Conservation (phyloP, 2,329 filamentous ascomycete species). For the Penicillium sp. region DNA sequence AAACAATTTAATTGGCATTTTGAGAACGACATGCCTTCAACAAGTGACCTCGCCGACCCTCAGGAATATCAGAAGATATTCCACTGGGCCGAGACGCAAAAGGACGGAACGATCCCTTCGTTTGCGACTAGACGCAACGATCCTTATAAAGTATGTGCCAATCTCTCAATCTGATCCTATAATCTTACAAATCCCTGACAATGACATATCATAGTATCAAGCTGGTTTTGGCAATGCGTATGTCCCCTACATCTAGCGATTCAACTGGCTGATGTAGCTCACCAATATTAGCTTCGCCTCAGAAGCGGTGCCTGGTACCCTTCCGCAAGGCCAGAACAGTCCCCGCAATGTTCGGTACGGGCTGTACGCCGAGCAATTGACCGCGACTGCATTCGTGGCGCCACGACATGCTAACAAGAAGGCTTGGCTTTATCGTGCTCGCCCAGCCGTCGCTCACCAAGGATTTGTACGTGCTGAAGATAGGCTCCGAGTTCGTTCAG, state of each 20-base stretch:
- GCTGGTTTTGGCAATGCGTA: slow-evolving; percentile 55
- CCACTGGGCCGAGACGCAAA: slow-evolving; percentile 61
- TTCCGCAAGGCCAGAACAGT: slow-evolving; percentile 39
- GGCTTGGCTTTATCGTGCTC: slow-evolving; percentile 58
- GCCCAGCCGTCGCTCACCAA: slow-evolving; percentile 56
- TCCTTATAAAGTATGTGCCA: slow-evolving; percentile 48
- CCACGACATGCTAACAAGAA: slow-evolving; percentile 58
- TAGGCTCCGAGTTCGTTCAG: background rate
- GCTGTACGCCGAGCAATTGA: slow-evolving; percentile 47
- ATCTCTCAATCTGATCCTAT: background rate
- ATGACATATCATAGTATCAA: slow-evolving; percentile 46
- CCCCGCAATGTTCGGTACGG: slow-evolving; percentile 39
- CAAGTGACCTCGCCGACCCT: slow-evolving; percentile 25
- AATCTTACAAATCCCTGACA: background rate
- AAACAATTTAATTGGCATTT: no score
- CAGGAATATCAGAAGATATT: slow-evolving; percentile 53
- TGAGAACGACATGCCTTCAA: slow-evolving; percentile 24
- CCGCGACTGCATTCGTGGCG: slow-evolving; percentile 60
- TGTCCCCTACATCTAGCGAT: slow-evolving; percentile 22
- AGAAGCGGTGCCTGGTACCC: slow-evolving; percentile 40
- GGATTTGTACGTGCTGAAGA: slow-evolving; percentile 42
- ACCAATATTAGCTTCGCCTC: slow-evolving; percentile 30
- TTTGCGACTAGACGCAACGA: slow-evolving; percentile 55
- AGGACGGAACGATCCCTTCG: slow-evolving; percentile 55
- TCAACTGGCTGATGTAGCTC: slow-evolving; percentile 27